Evolutionary conservation across 176 grass and related monocot species (phyloP).

Genomic region (Dactylis glomerata): DNA sequence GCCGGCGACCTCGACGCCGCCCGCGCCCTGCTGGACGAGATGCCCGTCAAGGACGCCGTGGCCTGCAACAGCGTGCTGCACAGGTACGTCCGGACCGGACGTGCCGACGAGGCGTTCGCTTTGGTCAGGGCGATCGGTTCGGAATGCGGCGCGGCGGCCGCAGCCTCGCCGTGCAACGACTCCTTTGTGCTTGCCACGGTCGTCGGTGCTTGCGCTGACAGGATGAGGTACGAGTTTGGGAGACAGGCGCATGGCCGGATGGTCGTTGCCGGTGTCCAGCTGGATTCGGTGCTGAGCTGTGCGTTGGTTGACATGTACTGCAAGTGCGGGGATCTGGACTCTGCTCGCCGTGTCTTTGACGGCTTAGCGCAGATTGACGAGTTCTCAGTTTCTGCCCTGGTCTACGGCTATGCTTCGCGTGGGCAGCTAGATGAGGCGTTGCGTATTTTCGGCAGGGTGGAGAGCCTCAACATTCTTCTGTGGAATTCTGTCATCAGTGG

Average conservation of each 20-base stretch:
- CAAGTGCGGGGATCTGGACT: constrained; percentile 54
- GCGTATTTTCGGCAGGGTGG: constrained; percentile 32
- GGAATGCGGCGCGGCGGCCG: not conserved
- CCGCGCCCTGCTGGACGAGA: constrained; percentile 36
- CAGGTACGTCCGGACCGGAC: constrained; percentile 32
- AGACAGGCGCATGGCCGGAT: constrained; percentile 50
- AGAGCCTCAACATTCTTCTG: constrained; percentile 35
- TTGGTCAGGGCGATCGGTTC: constrained; percentile 43
- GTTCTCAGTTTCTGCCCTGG: constrained; percentile 52
- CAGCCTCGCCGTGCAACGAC: constrained; percentile 30
- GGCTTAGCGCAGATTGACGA: constrained; percentile 44
- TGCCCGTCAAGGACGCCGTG: constrained; percentile 49
- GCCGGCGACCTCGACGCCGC: constrained; percentile 40
- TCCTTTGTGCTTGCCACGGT: constrained; percentile 62
- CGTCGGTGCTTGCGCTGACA: constrained; percentile 53
- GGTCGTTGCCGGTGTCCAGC: constrained; percentile 34
- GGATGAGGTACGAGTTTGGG: constrained; percentile 37
- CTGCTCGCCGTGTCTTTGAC: constrained; percentile 34
- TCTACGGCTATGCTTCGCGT: constrained; percentile 46
- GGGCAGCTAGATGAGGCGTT: constrained; percentile 41
- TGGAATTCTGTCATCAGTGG: constrained; percentile 77
- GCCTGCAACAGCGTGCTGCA: constrained; percentile 53
- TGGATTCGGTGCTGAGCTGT: constrained; percentile 50
- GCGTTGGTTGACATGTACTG: constrained; percentile 71
- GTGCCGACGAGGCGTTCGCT: constrained; percentile 36